Evolutionary conservation across 495 filamentous ascomycete species (phyloP), one percentile per base, ranked within the genome.

Genomic region (Penicillium pancosmium): DNA sequence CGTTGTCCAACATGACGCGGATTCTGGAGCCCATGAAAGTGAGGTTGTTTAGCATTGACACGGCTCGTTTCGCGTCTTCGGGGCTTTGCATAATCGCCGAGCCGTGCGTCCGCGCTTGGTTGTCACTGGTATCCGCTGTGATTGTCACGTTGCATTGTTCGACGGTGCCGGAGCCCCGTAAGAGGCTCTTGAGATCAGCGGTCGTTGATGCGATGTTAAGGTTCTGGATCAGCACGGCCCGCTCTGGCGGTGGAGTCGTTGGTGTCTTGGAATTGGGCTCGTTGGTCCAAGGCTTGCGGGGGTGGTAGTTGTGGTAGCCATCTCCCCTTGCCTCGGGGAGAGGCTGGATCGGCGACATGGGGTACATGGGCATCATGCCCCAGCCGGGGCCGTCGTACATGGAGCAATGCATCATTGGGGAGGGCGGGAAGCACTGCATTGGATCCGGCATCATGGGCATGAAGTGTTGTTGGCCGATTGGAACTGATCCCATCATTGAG

Each of bases 11-110:
- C 50, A 63, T 67, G 10, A 76, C 68, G 11, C 70, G 55, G 19
- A 76, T 71, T 5, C 59, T 69, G 7, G 63, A 56, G 0, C 68
- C 71, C 67, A 70, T 68, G 62, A 75, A 76, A 10, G 51, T 51
- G 38, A 66, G 49, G 8, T 73, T 73, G 59, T 78, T 73, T 44
- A 70, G 68, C 41, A 66, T 61, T 9, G 53, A 51, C 11, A 72
- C 64, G 9, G 66, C 72, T 2, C 66, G 65, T 50, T 71, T 69
- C 27, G 76, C 75, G 23, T 76, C 72, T 0, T 78, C 74, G n/a
- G 55, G 56, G 19, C 57, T 70, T 25, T 53, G 65, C 58, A 78
- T 70, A n/a, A 70, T 73, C 3, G 71, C 59, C 13, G 65, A 69
- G 12, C 68, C 76, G 21, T 67, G 67, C 18, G 60, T 56, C 23